Conservation (phyloP, 31 red algal species). For the Porphyra umbilicalis region DNA sequence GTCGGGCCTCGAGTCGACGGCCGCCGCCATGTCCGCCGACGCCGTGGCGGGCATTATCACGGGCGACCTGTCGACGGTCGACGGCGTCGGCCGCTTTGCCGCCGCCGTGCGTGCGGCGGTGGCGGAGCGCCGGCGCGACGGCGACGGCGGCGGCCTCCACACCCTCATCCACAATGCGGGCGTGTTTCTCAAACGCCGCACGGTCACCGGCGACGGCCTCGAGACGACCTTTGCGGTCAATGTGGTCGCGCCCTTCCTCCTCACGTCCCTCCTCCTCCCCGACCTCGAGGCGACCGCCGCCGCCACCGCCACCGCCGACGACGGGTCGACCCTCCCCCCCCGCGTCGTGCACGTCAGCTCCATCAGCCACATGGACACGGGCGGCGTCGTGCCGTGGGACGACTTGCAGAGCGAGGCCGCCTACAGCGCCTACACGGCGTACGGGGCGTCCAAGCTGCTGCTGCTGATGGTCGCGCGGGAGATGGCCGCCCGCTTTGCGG, state of each 20-base stretch:
- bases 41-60: neutral
- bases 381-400: slow-evolving; percentile 3
- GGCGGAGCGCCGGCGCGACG: neutral
- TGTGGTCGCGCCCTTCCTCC: slow-evolving; percentile 20
- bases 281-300: neutral
- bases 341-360: slow-evolving; percentile 1
- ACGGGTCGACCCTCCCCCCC: neutral
- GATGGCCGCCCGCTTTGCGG: slow-evolving; percentile 1
- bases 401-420: neutral
- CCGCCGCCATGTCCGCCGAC: neutral
- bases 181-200: neutral
- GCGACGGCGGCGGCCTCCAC: neutral
- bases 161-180: slow-evolving; percentile 46
- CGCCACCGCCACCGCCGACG: neutral
- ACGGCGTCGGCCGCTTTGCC: neutral
- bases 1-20: neutral
- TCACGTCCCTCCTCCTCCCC: slow-evolving; percentile 18
- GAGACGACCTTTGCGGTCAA: slow-evolving; percentile 40
- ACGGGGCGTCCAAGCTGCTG: slow-evolving; percentile 3
- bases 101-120: neutral
- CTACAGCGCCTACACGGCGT: slow-evolving; percentile 2
- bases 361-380: slow-evolving; percentile 4
- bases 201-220: neutral
- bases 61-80: neutral
- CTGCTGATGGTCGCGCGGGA: neutral